Conservation (phyloP, 441 rosid genomes). For the Viola pubescens region DNA sequence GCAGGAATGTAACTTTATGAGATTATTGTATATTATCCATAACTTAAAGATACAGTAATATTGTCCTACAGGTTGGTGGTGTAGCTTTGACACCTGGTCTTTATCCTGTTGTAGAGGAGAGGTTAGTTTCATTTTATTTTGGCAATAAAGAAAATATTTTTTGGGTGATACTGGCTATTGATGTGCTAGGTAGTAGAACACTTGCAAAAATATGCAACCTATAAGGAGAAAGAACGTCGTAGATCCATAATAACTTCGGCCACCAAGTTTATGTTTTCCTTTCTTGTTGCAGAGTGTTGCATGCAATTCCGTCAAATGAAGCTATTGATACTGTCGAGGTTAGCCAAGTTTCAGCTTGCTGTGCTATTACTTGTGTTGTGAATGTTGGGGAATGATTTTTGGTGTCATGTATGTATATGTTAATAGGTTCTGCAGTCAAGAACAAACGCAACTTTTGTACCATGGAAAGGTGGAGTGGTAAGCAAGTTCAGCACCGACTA, state of each 20-base stretch:
- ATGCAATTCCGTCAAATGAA: constrained; percentile 85
- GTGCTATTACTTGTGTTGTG: not conserved
- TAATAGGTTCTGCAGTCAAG: constrained; percentile 74
- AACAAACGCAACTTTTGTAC: constrained; percentile 52
- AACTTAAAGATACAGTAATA: constrained; percentile 17
- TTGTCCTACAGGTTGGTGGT: constrained; percentile 73
- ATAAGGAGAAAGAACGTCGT: not conserved
- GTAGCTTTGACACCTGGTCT: constrained; percentile 86
- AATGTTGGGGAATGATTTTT: not conserved
- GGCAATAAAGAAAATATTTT: constrained; percentile 13
- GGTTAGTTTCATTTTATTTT: constrained; percentile 39
- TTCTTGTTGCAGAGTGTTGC: constrained; percentile 62
- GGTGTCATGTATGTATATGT: not conserved
- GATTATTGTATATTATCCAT: constrained; percentile 1
- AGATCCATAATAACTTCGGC: constrained; percentile 1
- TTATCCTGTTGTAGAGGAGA: constrained; percentile 72
- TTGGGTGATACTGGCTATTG: not conserved
- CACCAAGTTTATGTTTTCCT: not conserved
- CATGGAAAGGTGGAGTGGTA: constrained; percentile 97
- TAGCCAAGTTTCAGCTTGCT: constrained; percentile 15
- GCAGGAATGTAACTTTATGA: constrained; percentile 9
- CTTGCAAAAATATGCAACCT: not conserved
- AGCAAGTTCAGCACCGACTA: constrained; percentile 14
- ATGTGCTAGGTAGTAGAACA: not conserved
- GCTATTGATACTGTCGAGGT: constrained; percentile 83